Percentiles rank a stretch among this genome's conserved stretches.
These are phyloP conservation scores for Didymosphaeria variabile DNA, from an alignment of 2,329 filamentous ascomycete genomes.

Conservation along the genomic window DNA sequence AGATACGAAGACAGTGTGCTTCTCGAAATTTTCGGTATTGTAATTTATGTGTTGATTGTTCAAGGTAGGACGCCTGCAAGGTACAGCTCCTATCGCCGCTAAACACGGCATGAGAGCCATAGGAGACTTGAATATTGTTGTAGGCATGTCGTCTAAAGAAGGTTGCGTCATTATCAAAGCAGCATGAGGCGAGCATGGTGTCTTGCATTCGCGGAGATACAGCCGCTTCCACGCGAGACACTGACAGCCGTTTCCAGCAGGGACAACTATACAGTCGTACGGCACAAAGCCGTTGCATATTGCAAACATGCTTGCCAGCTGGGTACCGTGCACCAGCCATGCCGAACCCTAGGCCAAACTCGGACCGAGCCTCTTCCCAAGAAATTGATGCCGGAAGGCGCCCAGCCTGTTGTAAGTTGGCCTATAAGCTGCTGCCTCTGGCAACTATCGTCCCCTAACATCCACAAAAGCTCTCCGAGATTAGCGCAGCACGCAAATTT, in stretches of 20 bases:
- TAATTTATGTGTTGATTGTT: constrained; percentile 3
- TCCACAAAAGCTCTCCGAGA: constrained; percentile 2
- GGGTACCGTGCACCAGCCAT: constrained; percentile 12
- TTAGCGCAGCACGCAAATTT: constrained; percentile 1
- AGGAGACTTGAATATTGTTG: constrained; percentile 4
- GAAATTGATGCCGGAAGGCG: constrained; percentile 4
- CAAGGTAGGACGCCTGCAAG: background rate
- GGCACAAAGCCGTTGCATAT: constrained; percentile 9
- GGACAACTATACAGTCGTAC: constrained; percentile 28
- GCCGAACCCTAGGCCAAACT: constrained; percentile 1
- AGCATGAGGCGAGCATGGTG: constrained; percentile 35
- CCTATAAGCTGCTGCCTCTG: constrained; percentile 4
- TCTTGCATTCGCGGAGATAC: constrained; percentile 42
- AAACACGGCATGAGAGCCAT: background rate
- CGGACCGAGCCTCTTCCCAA: constrained; percentile 2
- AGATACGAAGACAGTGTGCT: background rate
- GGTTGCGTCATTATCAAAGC: constrained; percentile 40
- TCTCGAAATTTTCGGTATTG: constrained; percentile 5
- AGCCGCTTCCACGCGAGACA: constrained; percentile 45
- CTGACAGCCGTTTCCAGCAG: constrained; percentile 29
- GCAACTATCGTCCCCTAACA: background rate
- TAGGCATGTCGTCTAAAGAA: constrained; percentile 26
- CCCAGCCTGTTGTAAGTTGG: background rate
- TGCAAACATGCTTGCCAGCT: constrained; percentile 19
- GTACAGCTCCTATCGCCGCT: background rate